These are phyloP conservation scores for Eucalyptus curtisii DNA, from an alignment of 345 rosid genomes.

Conservation along the genomic window DNA sequence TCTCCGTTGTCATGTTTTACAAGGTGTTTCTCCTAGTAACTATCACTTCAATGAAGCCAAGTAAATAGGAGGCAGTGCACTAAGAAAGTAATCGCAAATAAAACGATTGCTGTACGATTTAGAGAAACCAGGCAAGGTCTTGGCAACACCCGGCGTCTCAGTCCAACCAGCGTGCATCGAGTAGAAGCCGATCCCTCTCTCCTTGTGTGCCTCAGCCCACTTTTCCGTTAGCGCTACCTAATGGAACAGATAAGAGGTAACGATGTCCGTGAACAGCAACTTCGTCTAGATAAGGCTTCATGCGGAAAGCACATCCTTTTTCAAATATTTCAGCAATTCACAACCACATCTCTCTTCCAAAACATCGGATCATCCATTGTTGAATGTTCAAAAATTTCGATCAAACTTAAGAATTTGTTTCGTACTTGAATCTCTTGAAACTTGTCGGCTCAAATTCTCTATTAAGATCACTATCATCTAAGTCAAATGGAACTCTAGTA, in stretches of 20 bases:
- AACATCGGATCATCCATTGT: not conserved
- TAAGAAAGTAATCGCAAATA: not conserved
- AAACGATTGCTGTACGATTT: conserved; percentile 10
- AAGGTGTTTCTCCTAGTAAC: too few species aligned
- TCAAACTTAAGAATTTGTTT: not conserved
- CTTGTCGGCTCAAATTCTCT: not conserved
- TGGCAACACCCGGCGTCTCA: conserved; percentile 76
- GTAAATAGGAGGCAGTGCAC: not conserved
- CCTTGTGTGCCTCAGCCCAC: conserved; percentile 60
- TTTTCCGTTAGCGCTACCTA: conserved; percentile 69
- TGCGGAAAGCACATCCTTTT: not conserved
- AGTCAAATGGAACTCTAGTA: not conserved
- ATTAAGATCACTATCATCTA: not conserved
- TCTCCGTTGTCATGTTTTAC: too few species aligned
- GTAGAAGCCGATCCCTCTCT: conserved; percentile 71
- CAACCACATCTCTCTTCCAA: not conserved
- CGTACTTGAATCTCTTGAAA: not conserved
- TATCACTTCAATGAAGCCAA: not conserved
- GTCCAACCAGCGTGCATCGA: conserved; percentile 95
- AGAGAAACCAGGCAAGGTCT: conserved; percentile 51
- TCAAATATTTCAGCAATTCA: not conserved
- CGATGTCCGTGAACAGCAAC: not conserved
- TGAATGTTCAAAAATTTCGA: not conserved
- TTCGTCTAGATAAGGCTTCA: not conserved
- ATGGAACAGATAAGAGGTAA: not conserved